Evolutionary conservation across 768 basidiomycete species (phyloP), one percentile per base, ranked within the genome.

Genomic region (Tulasnella sp.): DNA sequence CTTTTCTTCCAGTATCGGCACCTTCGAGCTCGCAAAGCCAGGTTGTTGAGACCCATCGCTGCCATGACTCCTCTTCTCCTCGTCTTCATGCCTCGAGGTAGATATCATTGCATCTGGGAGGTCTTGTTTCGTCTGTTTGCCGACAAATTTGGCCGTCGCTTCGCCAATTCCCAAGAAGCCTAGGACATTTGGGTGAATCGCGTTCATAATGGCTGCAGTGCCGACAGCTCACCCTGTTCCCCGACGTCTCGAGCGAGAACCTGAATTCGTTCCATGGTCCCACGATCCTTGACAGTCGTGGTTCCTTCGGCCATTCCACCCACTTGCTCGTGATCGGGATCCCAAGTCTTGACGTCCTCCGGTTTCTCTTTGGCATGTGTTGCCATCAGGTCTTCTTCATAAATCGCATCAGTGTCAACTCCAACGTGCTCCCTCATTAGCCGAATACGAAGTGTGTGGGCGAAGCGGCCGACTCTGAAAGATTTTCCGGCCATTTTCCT

Each of bases 351-450:
- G 82, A 92, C 88, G 73, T 90, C 88, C 82, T 89, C 85, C 78
- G 89, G 88, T 3, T 88, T 84, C 77, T 88, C 88, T 9, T 88
- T 85, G 22, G 92, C 89, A 11, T 91, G 88, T 31, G 87, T 85
- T 1, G 87, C 86, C 89, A 90, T 90, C 31, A 92, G 86, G 77
- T 94, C 92, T 77, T 94, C 93, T 82, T 96, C 93, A 69, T 91
- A 90, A 83, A 98, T 87, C 2, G 91, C 89, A 84, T 99, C 98
- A 42, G 98, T 96, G 85, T 99, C 96, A 80, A 99, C 89, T 2
- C 98, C 98, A 81, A 98, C 88, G 85, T 99, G 98, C 84, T 99
- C 98, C 82, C 94, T 90, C 98, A 99, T 99, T 81, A 99, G 88
- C n/a, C 97, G 92, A 72, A 99, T 89, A 7, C 98, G 93, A 16